phyloP scores from a whole-genome alignment of 23 red algal species.

The Chondrus crispus region DNA sequence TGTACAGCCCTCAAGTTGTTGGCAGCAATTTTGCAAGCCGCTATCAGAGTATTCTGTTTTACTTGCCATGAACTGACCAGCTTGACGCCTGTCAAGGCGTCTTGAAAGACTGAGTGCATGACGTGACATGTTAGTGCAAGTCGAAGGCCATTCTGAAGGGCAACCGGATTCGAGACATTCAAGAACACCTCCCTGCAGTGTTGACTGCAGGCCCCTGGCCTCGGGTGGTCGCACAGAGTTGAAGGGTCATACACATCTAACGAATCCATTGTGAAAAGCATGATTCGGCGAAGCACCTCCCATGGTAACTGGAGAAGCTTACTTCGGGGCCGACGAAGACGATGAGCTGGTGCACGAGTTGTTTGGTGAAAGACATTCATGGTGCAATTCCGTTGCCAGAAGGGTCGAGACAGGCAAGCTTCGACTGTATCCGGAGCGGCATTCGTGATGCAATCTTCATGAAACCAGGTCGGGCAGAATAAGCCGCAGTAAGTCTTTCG shows the following conservation, averaged over 20 bases:
- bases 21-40: conserved; percentile 15
- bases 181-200: neutral
- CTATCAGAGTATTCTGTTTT: neutral
- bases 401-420: too few relatives aligned
- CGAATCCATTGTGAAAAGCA: conserved; percentile 7
- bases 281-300: conserved; percentile 28
- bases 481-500: too few relatives aligned
- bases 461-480: too few relatives aligned
- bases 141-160: neutral
- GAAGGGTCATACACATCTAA: neutral
- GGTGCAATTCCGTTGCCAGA: too few relatives aligned
- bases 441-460: too few relatives aligned
- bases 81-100: conserved; percentile 13
- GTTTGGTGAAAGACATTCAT: too few relatives aligned
- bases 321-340: too few relatives aligned
- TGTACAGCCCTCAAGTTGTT: conserved; percentile 8
- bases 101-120: conserved; percentile 22
- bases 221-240: neutral
- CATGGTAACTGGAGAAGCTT: conserved; percentile 9
- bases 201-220: neutral
- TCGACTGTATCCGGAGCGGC: too few relatives aligned
- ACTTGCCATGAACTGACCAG: conserved; percentile 42
- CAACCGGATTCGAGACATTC: neutral
- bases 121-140: conserved; percentile 13
- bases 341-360: too few relatives aligned